Base-by-base conservation (phyloP, 2,329 filamentous ascomycete genomes). In the Colletotrichum plurivorum region DNA sequence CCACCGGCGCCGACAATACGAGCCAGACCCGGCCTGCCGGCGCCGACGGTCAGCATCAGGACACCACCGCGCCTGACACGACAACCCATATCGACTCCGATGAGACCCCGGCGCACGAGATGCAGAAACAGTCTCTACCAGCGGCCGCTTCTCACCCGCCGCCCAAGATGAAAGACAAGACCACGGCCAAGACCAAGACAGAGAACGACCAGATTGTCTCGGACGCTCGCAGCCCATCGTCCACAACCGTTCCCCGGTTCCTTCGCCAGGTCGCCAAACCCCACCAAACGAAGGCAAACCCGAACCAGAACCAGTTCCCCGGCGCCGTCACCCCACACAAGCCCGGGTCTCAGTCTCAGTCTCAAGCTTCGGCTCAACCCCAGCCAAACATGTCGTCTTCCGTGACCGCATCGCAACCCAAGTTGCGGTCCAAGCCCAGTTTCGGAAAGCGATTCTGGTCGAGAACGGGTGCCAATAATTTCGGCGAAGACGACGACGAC, bases 391-490 rank as follows among this genome's bases (percentile, higher is more conserved):
- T 56, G 60, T 27, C 46, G 46, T 9, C 25, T 13, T 48, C 55
- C n/a, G 46, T 41, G 25, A 27, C 54, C 41, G n/a, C 51, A 46
- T 15, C 63, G 18, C 62, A 51, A 41, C n/a, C 56, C n/a, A 69
- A 56, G 36, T 9, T 69, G 61, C 69, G 52, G 3, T 22, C 61
- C n/a, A 71, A 64, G 48, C 45, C 41, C 12, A 70, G 69, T 46
- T 71, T 67, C 16, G 66, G 71, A 4, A 69, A 71, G 25, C 70
- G 62, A n/a, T 72, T 72, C 53, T 70, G 71, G 71, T 63, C 59
- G 12, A 62, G 49, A 18, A 54, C 66, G n/a, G 54, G 57, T 5
- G 59, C 66, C 48, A 70, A 72, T 18, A 59, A 70, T 49, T 70
- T 72, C 49, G 65, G 59, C 27, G 59, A 63, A 12, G 65, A 63